phyloP scores from a whole-genome alignment of 2,329 filamentous ascomycete genomes.

The Xylariaceae sp. region DNA sequence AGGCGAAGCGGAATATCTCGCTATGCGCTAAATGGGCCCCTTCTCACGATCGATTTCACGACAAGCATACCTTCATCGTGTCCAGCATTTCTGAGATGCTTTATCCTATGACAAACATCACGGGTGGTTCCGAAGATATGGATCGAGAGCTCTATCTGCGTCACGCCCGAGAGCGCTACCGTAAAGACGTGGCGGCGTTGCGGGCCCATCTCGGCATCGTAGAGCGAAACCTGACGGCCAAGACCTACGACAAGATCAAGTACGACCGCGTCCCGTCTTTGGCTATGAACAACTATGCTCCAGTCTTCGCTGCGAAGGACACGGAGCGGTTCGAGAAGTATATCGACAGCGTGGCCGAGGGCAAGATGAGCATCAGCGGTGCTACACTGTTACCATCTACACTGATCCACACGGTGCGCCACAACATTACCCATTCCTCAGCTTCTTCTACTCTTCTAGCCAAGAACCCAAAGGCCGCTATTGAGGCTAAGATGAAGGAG shows the following conservation, averaged over 20 bases:
- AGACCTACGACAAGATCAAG: constrained; percentile 57
- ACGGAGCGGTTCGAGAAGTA: constrained; percentile 56
- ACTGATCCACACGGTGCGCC: constrained; percentile 46
- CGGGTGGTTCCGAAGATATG: constrained; percentile 40
- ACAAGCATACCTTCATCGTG: constrained; percentile 63
- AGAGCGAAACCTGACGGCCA: constrained; percentile 57
- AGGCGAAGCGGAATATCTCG: constrained; percentile 54
- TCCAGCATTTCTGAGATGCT: constrained; percentile 64
- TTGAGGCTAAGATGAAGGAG: constrained; percentile 40
- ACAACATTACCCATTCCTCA: constrained; percentile 1
- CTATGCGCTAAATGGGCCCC: constrained; percentile 69
- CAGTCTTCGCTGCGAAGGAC: constrained; percentile 59
- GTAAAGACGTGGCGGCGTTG: constrained; percentile 58
- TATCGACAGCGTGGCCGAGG: constrained; percentile 54
- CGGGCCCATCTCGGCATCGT: constrained; percentile 60
- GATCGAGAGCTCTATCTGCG: constrained; percentile 60
- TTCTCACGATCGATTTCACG: constrained; percentile 60
- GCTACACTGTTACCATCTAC: constrained; percentile 61
- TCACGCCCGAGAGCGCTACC: constrained; percentile 60
- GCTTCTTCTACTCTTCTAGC: no score
- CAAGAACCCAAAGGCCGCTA: no score
- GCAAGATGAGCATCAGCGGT: constrained; percentile 60
- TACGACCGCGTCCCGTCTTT: constrained; percentile 63
- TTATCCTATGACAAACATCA: constrained; percentile 46
- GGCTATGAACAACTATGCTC: constrained; percentile 61